phyloP scores from a whole-genome alignment of 1,284 basidiomycete genomes.

The Trichosporon faecale region DNA sequence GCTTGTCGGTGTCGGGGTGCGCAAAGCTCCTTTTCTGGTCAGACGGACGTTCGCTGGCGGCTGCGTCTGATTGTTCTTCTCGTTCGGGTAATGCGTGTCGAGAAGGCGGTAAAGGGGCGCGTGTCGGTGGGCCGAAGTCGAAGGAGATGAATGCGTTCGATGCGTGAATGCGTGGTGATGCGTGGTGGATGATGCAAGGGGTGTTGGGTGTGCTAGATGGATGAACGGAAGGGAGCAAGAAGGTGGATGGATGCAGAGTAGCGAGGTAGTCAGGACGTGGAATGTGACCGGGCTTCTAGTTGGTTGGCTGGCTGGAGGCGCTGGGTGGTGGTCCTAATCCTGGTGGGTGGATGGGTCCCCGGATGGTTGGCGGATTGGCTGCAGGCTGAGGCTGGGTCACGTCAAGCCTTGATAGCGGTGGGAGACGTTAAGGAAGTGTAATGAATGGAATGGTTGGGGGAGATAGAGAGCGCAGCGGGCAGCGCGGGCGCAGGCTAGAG shows the following conservation, averaged over 20 bases:
- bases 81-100: not conserved
- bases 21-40: not conserved
- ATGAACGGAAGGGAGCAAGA: constrained; percentile 7
- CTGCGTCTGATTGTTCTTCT: constrained; percentile 2
- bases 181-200: not conserved
- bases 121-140: not conserved
- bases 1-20: not conserved
- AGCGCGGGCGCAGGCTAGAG: not conserved
- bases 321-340: not conserved
- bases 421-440: constrained; percentile 2
- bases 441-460: constrained; percentile 1
- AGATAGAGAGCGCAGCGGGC: constrained; percentile 2
- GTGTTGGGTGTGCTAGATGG: not conserved
- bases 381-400: not conserved
- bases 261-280: constrained; percentile 10
- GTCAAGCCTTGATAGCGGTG: not conserved
- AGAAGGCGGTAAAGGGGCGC: not conserved
- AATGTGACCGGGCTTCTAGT: constrained; percentile 7
- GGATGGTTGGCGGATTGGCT: not conserved
- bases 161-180: not conserved
- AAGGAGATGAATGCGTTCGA: not conserved
- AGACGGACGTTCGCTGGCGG: not conserved
- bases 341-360: not conserved
- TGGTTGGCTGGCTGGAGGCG: not conserved
- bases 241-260: constrained; percentile 4